Conservation (phyloP, 2,329 filamentous ascomycete genomes). For the Thyridium curvatum region DNA sequence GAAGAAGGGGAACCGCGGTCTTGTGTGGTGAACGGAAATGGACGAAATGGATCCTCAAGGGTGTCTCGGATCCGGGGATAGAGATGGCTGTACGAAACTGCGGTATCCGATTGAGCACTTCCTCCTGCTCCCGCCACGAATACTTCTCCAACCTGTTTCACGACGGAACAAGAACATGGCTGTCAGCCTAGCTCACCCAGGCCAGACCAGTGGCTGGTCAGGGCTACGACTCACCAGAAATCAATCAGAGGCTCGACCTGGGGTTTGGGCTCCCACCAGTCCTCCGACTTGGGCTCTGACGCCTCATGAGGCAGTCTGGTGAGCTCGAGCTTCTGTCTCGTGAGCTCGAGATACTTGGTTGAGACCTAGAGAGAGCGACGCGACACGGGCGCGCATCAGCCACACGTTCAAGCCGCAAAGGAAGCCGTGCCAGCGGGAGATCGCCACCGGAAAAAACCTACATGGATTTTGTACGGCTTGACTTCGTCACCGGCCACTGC, state of each 20-base stretch:
- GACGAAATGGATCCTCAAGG: constrained; percentile 57
- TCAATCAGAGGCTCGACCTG: constrained; percentile 60
- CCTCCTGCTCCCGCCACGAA: constrained; percentile 56
- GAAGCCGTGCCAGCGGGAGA: background rate
- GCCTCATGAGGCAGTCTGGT: constrained; percentile 58
- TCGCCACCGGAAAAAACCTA: constrained; percentile 24
- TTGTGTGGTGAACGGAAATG: constrained; percentile 48
- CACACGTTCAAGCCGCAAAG: constrained; percentile 3
- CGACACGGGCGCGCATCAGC: constrained; percentile 16
- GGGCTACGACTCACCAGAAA: constrained; percentile 43
- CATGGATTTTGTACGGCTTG: constrained; percentile 51
- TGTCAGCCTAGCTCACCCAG: too few species aligned
- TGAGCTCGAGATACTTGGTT: constrained; percentile 60
- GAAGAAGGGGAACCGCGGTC: constrained; percentile 54
- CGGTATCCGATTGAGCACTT: constrained; percentile 52
- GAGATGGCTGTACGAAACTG: constrained; percentile 56
- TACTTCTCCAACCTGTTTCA: constrained; percentile 53
- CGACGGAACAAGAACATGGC: background rate
- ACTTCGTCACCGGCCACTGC: constrained; percentile 34
- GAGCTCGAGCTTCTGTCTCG: constrained; percentile 60
- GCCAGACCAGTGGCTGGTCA: background rate
- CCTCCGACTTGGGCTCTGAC: constrained; percentile 35
- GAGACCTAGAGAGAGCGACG: constrained; percentile 50
- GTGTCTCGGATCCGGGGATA: constrained; percentile 26
- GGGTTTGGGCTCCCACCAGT: constrained; percentile 55